Base-by-base conservation (phyloP, 1,284 basidiomycete genomes). In the Apiotrichum mycotoxinovorans region DNA sequence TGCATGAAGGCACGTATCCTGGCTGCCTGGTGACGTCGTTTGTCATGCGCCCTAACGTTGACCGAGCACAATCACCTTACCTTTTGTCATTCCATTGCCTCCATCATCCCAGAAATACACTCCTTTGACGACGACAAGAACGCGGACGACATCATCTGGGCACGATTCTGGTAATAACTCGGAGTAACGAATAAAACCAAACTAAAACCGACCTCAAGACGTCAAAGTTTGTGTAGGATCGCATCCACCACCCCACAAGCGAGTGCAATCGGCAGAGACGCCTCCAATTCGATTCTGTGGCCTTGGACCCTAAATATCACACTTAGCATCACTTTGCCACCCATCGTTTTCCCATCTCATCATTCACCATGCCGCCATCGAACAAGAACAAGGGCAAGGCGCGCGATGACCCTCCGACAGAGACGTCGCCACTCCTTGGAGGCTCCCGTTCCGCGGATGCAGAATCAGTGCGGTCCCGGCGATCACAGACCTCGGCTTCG, bases 381-480 rank as follows among this genome's bases (percentile, higher is more conserved):
- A 18, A 50, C 20, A 27, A 23, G n/a, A 52, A 48, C 44, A 65
- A 62, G 51, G 58, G 54, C 52, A 58, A 58, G 41, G 45, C 43
- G 22, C 25, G 26, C 38, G 49, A n/a, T n/a, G n/a, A 41, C 43
- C 54, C 33, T 23, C 49, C 20, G 45, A 38, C 60, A 1, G 60
- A 65, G 54, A 41, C 51, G 2, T 56, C 63, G 23, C 62, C 62
- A 7, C 58, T 66, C 23, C 60, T 69, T 1, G 41, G 49, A 17
- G 51, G 35, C 26, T n/a, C 4, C n/a, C 10, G 20, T 11, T 14
- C 23, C 33, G 41, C 20, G n/a, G 22, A 18, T 11, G 45, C 26
- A 12, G 46, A n/a, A 4, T 23, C 33, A 3, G n/a, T 18, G 3
- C 22, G 20, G n/a, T 33, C 43, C 23, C 20, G 17, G n/a, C 9